Evolutionary conservation across 306 rosid genomes (phyloP).

Genomic region (Acacia melanoxylon): DNA sequence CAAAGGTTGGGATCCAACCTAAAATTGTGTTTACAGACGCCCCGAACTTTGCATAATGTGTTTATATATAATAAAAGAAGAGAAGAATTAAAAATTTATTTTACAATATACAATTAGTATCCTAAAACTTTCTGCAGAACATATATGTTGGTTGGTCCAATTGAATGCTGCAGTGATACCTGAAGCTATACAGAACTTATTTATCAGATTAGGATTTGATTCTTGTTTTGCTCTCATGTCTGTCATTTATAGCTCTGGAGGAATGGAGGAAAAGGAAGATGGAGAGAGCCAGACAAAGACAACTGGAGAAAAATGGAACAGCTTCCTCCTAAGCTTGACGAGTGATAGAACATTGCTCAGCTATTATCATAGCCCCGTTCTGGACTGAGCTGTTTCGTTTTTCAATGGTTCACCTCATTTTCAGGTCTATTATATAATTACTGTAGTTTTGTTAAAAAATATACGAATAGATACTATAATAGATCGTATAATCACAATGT

Average conservation of each 20-base stretch:
- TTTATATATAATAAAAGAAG: not conserved
- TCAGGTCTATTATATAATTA: not conserved
- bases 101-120: conserved; percentile 6
- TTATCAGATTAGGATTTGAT: conserved; percentile 3
- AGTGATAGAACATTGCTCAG: conserved; percentile 13
- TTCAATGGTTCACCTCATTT: not conserved
- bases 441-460: not conserved
- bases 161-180: not conserved
- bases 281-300: conserved; percentile 87
- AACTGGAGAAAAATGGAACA: conserved; percentile 84
- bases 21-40: not conserved
- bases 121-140: not conserved
- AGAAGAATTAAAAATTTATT: not conserved
- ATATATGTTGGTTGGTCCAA: conserved; percentile 1
- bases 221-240: conserved; percentile 24
- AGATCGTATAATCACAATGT: not conserved
- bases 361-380: not conserved
- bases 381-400: conserved; percentile 1
- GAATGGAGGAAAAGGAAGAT: conserved; percentile 99
- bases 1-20: not conserved
- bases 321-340: conserved; percentile 50
- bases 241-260: conserved; percentile 73
- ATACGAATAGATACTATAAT: not conserved
- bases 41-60: not conserved
- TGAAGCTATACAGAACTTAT: not conserved